These are phyloP conservation scores for Ulota crispa DNA, from an alignment of 225 moss, liverwort and hornwort genomes.

Conservation along the genomic window DNA sequence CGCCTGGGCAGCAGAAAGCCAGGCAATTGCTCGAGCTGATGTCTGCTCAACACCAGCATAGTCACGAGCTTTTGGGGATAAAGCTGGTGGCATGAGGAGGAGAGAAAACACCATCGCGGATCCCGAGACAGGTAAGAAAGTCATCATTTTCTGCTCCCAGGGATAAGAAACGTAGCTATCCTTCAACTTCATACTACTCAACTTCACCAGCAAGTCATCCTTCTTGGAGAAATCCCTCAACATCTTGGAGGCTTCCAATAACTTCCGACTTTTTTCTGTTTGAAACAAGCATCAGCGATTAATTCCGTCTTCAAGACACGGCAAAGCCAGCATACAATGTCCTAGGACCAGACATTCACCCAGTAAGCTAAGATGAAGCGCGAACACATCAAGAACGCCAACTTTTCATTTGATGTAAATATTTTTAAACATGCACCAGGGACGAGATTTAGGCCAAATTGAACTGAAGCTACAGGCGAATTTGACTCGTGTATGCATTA, in stretches of 20 bases:
- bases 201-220: constrained; percentile 53
- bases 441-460: neutral
- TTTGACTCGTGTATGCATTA: neutral
- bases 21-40: constrained; percentile 62
- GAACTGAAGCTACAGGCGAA: neutral
- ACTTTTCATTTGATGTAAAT: neutral
- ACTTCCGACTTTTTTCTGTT: constrained; percentile 57
- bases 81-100: constrained; percentile 60
- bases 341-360: neutral
- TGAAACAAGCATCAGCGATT: neutral
- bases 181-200: constrained; percentile 57
- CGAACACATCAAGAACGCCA: neutral
- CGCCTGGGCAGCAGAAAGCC: constrained; percentile 67
- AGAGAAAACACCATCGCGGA: constrained; percentile 68
- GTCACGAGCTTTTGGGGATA: constrained; percentile 57
- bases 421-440: neutral
- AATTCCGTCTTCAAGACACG: neutral
- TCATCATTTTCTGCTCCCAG: constrained; percentile 64
- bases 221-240: constrained; percentile 49
- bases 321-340: neutral
- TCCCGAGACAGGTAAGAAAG: constrained; percentile 58
- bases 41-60: constrained; percentile 58
- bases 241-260: constrained; percentile 56
- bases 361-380: neutral
- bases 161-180: constrained; percentile 65